Base-by-base conservation (phyloP, 2,329 filamentous ascomycete species). In the Paecilomyces sp. region DNA sequence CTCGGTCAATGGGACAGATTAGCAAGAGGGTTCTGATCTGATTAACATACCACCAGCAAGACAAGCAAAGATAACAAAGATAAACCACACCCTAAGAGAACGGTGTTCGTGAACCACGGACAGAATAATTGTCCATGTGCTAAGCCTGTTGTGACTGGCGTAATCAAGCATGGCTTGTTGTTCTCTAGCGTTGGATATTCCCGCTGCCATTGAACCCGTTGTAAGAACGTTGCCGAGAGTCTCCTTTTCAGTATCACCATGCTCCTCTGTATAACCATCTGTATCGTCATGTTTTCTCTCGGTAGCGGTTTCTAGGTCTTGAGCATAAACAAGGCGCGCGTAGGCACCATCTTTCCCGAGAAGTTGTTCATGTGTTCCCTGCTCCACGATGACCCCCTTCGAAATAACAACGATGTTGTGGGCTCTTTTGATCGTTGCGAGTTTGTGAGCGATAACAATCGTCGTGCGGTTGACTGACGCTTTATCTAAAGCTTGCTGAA, bases 401-500 rank as follows among this genome's bases (percentile, higher is more conserved):
- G 69, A 63, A 67, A 81, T 75, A 13, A 81, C 79, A 3, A 74
- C 72, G 25, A 80, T 80, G 53, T 76, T 77, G 64, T 80, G 75
- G 3, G 78, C 78, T n/a, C 64, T 66, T 55, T 68, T 72, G 15
- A 80, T 71, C 0, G 78, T 80, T 0, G 77, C 71, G 7, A 80
- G 68, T 54, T 75, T 74, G 62, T 81, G 78, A 0, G 78, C 77
- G 58, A 80, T 79, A 1, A 75, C 65, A 24, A 75, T 67, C 4
- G 71, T 72, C 1, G 72, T 74, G 3, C 68, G 63, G 5, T 61
- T 89, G 60, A 85, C 80, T 0, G 90, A 82, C 5, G 91, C 68
- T 88, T 61, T 86, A 64, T 94, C 89, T 0, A 96, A 80, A 12
- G 92, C 92, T 41, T 87, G 87, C 72, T 96, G 92, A 1, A 96